Percentiles rank a stretch among this genome's conserved stretches.
phyloP scores from a whole-genome alignment of 1,284 basidiomycete species.

The Caloboletus inedulis region DNA sequence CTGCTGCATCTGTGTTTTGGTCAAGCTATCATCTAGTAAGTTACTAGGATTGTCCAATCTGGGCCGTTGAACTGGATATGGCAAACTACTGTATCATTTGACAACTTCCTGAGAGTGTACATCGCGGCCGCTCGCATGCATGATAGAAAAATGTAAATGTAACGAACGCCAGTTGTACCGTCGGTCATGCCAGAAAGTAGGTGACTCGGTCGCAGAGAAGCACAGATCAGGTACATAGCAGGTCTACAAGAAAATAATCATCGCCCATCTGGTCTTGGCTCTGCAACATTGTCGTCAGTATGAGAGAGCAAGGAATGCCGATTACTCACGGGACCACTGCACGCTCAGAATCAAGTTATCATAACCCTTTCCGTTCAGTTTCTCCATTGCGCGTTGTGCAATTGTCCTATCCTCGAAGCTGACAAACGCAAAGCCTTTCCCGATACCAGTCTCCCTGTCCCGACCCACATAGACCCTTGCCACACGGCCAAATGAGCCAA shows the following conservation, averaged over 20 bases:
- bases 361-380: slow-evolving; percentile 90
- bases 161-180: background rate
- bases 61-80: too few relatives aligned
- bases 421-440: slow-evolving; percentile 96
- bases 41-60: background rate
- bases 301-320: background rate
- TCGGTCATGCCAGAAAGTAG: background rate
- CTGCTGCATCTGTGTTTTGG: slow-evolving; percentile 9
- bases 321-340: slow-evolving; percentile 78
- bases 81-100: too few relatives aligned
- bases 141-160: background rate
- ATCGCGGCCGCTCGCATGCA: background rate
- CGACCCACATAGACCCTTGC: slow-evolving; percentile 92
- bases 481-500: slow-evolving; percentile 80
- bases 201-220: background rate
- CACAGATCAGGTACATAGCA: slow-evolving; percentile 4
- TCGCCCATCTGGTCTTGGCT: slow-evolving; percentile 42
- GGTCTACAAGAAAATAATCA: slow-evolving; percentile 18
- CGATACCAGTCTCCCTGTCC: slow-evolving; percentile 91
- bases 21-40: background rate
- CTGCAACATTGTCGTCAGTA: slow-evolving; percentile 22
- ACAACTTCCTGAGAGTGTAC: too few relatives aligned
- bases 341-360: slow-evolving; percentile 86
- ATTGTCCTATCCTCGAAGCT: slow-evolving; percentile 83
- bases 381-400: slow-evolving; percentile 89